A percentile compares a stretch with the other conserved stretches of the same genome.
These are phyloP conservation scores for Naematelia aurantialba DNA, from an alignment of 768 basidiomycete genomes.

Conservation along the genomic window DNA sequence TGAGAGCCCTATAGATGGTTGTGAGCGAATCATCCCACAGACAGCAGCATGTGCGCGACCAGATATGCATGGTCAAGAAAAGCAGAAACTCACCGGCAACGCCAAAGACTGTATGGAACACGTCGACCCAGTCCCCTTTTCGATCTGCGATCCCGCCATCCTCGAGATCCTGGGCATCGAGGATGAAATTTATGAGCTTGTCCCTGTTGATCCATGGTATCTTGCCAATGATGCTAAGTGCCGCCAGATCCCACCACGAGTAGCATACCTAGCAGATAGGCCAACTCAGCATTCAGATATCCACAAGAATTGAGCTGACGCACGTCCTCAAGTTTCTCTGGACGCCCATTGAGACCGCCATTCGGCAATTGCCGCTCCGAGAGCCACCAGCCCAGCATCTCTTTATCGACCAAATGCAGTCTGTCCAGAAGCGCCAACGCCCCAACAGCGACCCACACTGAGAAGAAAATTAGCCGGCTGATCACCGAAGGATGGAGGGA, in stretches of 20 bases:
- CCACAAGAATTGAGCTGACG: constrained; percentile 39
- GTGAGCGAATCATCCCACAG: neutral
- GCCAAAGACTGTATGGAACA: constrained; percentile 95
- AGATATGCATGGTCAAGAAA: neutral
- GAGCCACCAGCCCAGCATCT: constrained; percentile 89
- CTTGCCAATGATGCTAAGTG: constrained; percentile 76
- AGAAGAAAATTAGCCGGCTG: no score
- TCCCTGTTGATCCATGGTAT: constrained; percentile 81
- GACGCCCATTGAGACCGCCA: constrained; percentile 94
- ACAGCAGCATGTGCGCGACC: neutral
- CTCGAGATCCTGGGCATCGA: constrained; percentile 84
- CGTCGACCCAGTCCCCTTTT: constrained; percentile 88
- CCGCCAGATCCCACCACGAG: constrained; percentile 91
- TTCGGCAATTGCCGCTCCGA: constrained; percentile 86
- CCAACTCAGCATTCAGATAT: no score
- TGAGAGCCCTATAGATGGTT: constrained; percentile 66
- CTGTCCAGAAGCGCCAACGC: constrained; percentile 81
- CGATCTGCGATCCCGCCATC: constrained; percentile 90
- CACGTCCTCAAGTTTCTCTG: constrained; percentile 95
- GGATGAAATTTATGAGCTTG: constrained; percentile 73
- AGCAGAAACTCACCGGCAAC: constrained; percentile 61
- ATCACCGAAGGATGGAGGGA: no score
- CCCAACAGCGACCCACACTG: constrained; percentile 86
- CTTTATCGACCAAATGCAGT: constrained; percentile 68
- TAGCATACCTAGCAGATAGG: constrained; percentile 97